Percentiles rank a stretch among this genome's conserved stretches.
These are phyloP conservation scores for Lathyrus tuberosus DNA, from an alignment of 306 rosid species.

Conservation along the genomic window DNA sequence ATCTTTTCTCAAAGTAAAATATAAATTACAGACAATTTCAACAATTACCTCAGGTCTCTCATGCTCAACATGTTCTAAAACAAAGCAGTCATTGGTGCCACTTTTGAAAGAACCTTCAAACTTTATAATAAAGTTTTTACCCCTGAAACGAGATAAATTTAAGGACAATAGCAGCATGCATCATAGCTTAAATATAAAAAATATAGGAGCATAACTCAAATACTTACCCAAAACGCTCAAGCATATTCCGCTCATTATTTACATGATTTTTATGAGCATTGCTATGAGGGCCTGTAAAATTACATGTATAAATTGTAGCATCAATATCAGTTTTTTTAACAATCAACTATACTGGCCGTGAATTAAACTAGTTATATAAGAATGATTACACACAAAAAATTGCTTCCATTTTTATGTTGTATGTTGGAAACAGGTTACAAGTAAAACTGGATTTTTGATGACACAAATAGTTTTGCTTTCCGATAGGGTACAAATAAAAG, in stretches of 20 bases:
- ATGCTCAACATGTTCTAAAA: constrained; percentile 80
- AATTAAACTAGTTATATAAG: constrained; percentile 20
- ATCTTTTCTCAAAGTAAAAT: constrained; percentile 17
- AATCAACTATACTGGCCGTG: background rate
- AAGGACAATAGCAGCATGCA: constrained; percentile 3
- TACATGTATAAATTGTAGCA: constrained; percentile 26
- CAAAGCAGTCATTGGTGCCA: constrained; percentile 62
- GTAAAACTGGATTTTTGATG: constrained; percentile 5
- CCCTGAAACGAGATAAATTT: constrained; percentile 50
- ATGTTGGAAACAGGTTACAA: constrained; percentile 21
- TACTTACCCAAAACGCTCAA: constrained; percentile 76
- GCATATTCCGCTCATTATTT: constrained; percentile 68
- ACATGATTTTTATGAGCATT: constrained; percentile 64
- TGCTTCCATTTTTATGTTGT: background rate
- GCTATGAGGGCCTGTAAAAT: constrained; percentile 65
- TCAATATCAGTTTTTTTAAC: constrained; percentile 17
- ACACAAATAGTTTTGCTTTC: constrained; percentile 23
- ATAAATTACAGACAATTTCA: constrained; percentile 7
- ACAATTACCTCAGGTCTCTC: constrained; percentile 86
- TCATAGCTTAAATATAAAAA: constrained; percentile 12
- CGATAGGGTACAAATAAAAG: background rate
- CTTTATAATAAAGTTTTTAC: constrained; percentile 62
- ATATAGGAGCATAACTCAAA: background rate
- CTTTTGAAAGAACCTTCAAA: constrained; percentile 56
- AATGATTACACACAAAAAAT: constrained; percentile 8